phyloP scores from a whole-genome alignment of 345 rosid species.

The Eucalyptus camaldulensis region DNA sequence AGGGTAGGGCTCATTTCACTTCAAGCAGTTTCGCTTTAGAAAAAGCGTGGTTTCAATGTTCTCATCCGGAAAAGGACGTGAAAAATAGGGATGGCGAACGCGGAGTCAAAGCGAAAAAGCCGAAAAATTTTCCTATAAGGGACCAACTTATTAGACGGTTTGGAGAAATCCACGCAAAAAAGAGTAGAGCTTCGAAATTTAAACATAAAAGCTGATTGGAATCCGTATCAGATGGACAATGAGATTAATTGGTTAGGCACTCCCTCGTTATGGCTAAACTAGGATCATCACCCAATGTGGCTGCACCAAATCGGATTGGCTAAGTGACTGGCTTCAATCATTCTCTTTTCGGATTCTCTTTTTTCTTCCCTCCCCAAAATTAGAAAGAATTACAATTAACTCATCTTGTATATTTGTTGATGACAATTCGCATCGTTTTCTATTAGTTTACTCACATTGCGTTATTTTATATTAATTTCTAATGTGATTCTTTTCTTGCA shows the following conservation, averaged over 20 bases:
- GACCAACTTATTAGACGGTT: not conserved
- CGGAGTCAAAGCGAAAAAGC: not conserved
- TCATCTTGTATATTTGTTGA: not conserved
- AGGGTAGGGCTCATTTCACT: not conserved
- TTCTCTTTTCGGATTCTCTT: not conserved
- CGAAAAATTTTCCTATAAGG: not conserved
- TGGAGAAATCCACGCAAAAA: not conserved
- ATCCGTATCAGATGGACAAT: not conserved
- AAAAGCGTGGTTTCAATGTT: not conserved
- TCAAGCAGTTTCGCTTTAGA: not conserved
- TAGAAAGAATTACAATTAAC: not conserved
- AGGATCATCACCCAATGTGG: not conserved
- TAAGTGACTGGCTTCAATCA: not conserved
- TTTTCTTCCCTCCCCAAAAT: not conserved
- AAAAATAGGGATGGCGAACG: not conserved
- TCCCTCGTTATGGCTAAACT: not conserved
- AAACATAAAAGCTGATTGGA: not conserved
- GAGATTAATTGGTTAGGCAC: not conserved
- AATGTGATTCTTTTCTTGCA: not conserved
- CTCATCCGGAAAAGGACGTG: not conserved
- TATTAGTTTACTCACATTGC: not conserved
- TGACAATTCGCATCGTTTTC: not conserved
- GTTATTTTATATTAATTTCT: not conserved
- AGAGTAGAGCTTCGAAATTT: not conserved
- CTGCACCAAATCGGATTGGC: not conserved